A percentile compares a stretch with the other conserved stretches of the same genome.
These are phyloP conservation scores for Cercospora sesami DNA, from an alignment of 2,329 filamentous ascomycete species.

Conservation along the genomic window DNA sequence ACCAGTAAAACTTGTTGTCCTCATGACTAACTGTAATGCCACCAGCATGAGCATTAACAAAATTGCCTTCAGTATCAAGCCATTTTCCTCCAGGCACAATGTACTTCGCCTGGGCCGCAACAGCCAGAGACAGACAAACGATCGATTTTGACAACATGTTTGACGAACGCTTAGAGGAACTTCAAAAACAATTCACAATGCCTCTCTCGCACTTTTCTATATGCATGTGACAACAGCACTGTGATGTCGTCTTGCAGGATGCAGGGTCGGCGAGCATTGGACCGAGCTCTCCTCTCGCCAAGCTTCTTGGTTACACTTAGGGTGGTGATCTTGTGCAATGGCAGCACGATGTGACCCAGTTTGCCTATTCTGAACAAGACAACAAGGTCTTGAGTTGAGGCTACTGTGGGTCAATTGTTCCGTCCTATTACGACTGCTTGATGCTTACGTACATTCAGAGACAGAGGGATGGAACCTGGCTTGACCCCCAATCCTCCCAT, in stretches of 20 bases:
- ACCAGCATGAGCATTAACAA: conserved; percentile 64
- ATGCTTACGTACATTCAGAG: neutral
- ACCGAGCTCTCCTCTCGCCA: conserved; percentile 15
- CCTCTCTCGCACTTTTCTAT: neutral
- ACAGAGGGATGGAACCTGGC: neutral
- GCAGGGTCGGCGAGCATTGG: neutral
- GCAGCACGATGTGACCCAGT: neutral
- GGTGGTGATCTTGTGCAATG: conserved; percentile 2
- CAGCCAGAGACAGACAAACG: neutral
- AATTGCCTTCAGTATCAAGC: conserved; percentile 60
- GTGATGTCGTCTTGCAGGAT: neutral
- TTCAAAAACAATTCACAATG: neutral
- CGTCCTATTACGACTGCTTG: neutral
- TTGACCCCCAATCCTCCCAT: neutral
- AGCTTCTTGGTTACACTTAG: neutral
- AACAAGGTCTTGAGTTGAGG: neutral
- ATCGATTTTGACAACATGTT: neutral
- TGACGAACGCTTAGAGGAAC: neutral
- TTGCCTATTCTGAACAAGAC: neutral
- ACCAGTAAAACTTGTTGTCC: conserved; percentile 59
- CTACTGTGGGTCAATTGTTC: neutral
- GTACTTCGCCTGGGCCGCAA: conserved; percentile 46
- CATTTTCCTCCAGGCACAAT: conserved; percentile 64
- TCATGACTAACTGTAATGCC: conserved; percentile 55
- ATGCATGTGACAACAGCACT: neutral